Base-by-base conservation (phyloP, 768 basidiomycete species). In the Leucogyrophana mollusca region DNA sequence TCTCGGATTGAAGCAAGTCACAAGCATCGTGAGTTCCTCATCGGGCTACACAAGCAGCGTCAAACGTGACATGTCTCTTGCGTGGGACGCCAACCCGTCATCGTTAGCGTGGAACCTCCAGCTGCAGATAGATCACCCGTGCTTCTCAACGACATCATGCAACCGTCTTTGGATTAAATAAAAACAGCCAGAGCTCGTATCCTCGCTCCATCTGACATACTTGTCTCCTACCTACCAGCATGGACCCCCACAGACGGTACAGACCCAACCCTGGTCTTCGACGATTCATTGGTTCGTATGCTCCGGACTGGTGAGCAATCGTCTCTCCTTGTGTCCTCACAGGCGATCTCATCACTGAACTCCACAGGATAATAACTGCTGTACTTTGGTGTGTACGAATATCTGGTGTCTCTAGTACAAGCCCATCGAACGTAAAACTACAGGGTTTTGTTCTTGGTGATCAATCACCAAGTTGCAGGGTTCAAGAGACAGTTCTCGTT, bases 401-500 rank as follows among this genome's bases (percentile, higher is more conserved):
- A 30, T 17, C 11, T 10, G 5, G 27, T n/a, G 35, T 3, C 16
- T 24, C 22, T 23, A 9, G 27, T 18, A 13, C 9, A 14, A 13
- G 6, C 14, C 25, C 22, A 43, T 25, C 18, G 51, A 25, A 11
- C 14, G 10, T 40, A 17, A 6, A 22, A 14, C 11, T 9, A n/a
- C 57, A 88, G 88, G 40, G 78, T 65, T 8, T 46, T 74, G 14
- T 80, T 85, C 56, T 77, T 78, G 56, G 72, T 78, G 3, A 64
- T 91, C 20, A 72, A 82, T 52, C 68, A 70, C 21, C 36, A 67
- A 10, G 70, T 87, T 8, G 61, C 78, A 27, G 88, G 87, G 2
- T 94, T 83, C 69, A 76, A 82, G 63, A 71, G 93, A 47, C 73
- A 82, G 20, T 95, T 95, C 64, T 90, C 88, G 1, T 68, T 93